A percentile compares a stretch with the other conserved stretches of the same genome.
Conservation (phyloP, 2,329 filamentous ascomycete species). For the Trichoderma breve region DNA sequence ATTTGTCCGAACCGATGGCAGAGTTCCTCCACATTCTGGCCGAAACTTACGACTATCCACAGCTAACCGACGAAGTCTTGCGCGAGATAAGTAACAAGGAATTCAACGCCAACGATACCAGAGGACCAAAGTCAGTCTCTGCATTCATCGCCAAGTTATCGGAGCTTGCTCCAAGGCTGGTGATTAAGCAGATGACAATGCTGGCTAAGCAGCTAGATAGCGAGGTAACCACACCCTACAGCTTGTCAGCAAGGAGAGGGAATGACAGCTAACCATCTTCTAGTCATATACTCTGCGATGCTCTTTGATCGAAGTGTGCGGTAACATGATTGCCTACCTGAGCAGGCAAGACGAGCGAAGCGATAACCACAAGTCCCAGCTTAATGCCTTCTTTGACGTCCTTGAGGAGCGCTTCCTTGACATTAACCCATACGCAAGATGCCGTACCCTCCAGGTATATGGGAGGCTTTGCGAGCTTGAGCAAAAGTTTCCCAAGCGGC, state of each 20-base stretch:
- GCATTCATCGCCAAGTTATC: conserved; percentile 91
- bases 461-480: conserved; percentile 90
- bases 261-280: not conserved
- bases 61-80: conserved; percentile 89
- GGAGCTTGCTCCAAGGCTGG: conserved; percentile 82
- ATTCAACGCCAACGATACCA: conserved; percentile 94
- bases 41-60: conserved; percentile 96
- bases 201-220: conserved; percentile 93
- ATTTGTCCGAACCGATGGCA: conserved; percentile 98
- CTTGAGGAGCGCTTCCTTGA: conserved; percentile 95
- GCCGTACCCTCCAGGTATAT: conserved; percentile 88
- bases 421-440: conserved; percentile 93
- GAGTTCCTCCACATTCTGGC: conserved; percentile 95
- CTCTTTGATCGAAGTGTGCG: conserved; percentile 93
- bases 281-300: conserved; percentile 90
- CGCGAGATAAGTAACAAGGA: conserved; percentile 96
- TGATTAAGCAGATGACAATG: conserved; percentile 97
- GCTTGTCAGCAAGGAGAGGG: too few relatives aligned
- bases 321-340: conserved; percentile 87
- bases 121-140: conserved; percentile 93
- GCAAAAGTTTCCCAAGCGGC: conserved; percentile 89
- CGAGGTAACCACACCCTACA: conserved; percentile 57
- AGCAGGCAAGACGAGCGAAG: conserved; percentile 87
- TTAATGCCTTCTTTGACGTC: conserved; percentile 96
- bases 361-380: conserved; percentile 90